Evolutionary conservation across 2,329 filamentous ascomycete species (phyloP).

Genomic region (Fusarium vanettenii): DNA sequence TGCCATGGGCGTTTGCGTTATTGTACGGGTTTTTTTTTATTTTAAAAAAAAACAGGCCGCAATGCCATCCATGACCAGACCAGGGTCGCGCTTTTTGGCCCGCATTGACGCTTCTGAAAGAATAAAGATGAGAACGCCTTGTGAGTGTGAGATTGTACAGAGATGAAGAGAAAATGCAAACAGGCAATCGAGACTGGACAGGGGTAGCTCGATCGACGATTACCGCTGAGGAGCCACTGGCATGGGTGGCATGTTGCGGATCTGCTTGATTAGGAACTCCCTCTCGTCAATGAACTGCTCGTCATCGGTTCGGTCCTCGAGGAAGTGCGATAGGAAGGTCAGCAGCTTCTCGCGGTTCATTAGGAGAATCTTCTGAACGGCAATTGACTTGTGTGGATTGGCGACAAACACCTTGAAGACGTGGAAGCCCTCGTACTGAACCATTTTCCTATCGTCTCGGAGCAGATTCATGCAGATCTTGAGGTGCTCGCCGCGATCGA

Average conservation of each 20-base stretch:
- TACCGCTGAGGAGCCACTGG: constrained; percentile 65
- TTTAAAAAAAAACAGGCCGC: constrained; percentile 8
- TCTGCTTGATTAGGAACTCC: constrained; percentile 96
- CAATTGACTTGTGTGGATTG: constrained; percentile 97
- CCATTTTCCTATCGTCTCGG: constrained; percentile 96
- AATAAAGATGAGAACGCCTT: constrained; percentile 23
- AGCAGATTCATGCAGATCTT: constrained; percentile 99
- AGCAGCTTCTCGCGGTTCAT: constrained; percentile 95
- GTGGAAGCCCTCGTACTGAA: constrained; percentile 98
- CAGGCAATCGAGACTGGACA: not conserved
- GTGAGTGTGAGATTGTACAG: constrained; percentile 23
- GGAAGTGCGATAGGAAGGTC: constrained; percentile 88
- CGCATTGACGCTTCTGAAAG: constrained; percentile 9
- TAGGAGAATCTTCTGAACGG: constrained; percentile 93
- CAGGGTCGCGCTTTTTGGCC: constrained; percentile 18
- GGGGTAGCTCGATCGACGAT: constrained; percentile 1
- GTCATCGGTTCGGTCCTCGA: constrained; percentile 95
- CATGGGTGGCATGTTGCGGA: constrained; percentile 73
- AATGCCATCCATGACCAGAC: constrained; percentile 27
- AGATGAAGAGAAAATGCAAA: not conserved
- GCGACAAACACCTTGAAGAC: constrained; percentile 99
- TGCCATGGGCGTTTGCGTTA: constrained; percentile 14
- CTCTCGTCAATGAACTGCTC: constrained; percentile 99
- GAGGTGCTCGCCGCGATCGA: constrained; percentile 93
- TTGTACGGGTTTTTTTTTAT: constrained; percentile 13